Evolutionary conservation across 345 rosid genomes (phyloP).

Genomic region (Salix exigua): DNA sequence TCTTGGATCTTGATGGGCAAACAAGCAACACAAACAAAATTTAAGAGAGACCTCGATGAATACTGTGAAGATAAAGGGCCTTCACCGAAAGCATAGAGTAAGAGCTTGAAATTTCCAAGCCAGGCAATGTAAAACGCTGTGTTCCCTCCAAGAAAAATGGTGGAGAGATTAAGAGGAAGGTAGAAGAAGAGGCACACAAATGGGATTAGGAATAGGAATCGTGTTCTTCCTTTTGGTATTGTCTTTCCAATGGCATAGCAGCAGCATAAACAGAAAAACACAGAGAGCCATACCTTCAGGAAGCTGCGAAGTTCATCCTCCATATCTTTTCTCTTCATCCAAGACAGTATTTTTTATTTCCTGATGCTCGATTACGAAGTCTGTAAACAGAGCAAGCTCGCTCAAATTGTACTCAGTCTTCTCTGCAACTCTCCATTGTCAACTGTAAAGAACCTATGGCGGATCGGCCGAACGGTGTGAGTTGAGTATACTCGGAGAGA

Average conservation of each 20-base stretch:
- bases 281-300: constrained; percentile 1
- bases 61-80: constrained; percentile 11
- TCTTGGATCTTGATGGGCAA: constrained; percentile 15
- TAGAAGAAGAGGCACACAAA: constrained; percentile 11
- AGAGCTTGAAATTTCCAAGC: constrained; percentile 25
- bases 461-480: too few relatives aligned
- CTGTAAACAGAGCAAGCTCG: too few relatives aligned
- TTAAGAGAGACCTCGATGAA: neutral
- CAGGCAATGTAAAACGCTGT: constrained; percentile 21
- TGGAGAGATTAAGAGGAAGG: constrained; percentile 17
- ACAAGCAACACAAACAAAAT: constrained; percentile 3
- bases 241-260: constrained; percentile 5
- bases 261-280: constrained; percentile 1
- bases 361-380: too few relatives aligned
- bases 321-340: neutral
- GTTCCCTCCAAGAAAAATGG: constrained; percentile 1
- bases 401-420: too few relatives aligned
- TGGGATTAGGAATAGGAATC: constrained; percentile 7
- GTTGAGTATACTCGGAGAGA: too few relatives aligned
- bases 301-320: constrained; percentile 3
- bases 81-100: constrained; percentile 14
- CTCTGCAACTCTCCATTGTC: too few relatives aligned
- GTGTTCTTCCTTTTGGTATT: constrained; percentile 3
- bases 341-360: too few relatives aligned
- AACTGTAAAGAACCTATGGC: too few relatives aligned